These are phyloP conservation scores for Zasmidium citrigriseum DNA, from an alignment of 2,329 filamentous ascomycete genomes.

Conservation along the genomic window DNA sequence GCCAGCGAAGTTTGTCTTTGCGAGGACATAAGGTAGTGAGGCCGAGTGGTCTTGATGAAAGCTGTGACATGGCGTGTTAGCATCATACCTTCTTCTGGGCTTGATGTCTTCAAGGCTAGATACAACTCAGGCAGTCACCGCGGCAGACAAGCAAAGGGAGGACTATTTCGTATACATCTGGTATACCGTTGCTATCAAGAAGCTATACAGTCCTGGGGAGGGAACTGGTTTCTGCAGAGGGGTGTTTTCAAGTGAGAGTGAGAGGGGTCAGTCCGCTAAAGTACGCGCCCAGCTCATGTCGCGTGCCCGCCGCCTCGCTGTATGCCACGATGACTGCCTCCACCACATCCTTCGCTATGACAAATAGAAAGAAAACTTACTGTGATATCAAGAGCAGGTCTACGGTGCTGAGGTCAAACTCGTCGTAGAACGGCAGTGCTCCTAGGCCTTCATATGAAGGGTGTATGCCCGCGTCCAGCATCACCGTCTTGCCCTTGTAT, in stretches of 20 bases:
- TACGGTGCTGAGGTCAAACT: conserved; percentile 95
- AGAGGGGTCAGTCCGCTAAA: no score
- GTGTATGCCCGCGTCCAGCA: conserved; percentile 98
- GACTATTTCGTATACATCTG: conserved; percentile 19
- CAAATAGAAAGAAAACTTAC: conserved; percentile 63
- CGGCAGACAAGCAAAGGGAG: conserved; percentile 15
- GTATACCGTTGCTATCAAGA: conserved; percentile 39
- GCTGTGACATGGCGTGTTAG: conserved; percentile 52
- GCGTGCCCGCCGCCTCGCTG: no score
- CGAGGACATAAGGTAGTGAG: conserved; percentile 93
- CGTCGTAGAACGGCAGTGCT: conserved; percentile 94
- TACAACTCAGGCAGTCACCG: conserved; percentile 14
- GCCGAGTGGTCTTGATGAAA: conserved; percentile 99
- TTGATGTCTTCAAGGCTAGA: neutral
- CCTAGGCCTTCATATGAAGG: conserved; percentile 94
- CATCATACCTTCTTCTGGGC: neutral
- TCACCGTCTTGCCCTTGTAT: conserved; percentile 99
- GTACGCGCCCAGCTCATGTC: no score
- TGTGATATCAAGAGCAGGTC: conserved; percentile 98
- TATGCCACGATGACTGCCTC: conserved; percentile 21
- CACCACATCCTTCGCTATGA: conserved; percentile 1
- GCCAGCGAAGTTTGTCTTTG: conserved; percentile 96
- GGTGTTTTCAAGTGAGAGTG: no score
- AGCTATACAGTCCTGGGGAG: conserved; percentile 5
- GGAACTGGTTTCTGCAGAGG: no score